Percentiles rank a stretch among this genome's conserved stretches.
These are phyloP conservation scores for Pezicula radicicola DNA, from an alignment of 2,329 filamentous ascomycete genomes.

Conservation along the genomic window DNA sequence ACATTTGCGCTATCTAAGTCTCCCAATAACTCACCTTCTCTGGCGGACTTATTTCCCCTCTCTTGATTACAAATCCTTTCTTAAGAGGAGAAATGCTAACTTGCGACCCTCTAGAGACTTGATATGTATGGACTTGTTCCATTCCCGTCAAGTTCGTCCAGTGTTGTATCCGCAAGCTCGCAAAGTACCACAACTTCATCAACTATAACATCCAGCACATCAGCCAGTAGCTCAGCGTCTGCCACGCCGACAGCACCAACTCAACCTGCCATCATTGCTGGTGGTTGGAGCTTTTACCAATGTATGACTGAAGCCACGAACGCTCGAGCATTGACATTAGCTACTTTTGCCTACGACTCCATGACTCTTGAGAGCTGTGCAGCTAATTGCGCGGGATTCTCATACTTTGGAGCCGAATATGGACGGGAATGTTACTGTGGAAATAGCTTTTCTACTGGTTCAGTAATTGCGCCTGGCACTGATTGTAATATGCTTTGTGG, in stretches of 20 bases:
- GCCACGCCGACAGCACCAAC: conserved; percentile 2
- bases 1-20: no score
- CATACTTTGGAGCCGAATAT: conserved; percentile 33
- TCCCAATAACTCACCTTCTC: no score
- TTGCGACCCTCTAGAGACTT: no score
- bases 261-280: conserved; percentile 1
- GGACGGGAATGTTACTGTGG: conserved; percentile 28
- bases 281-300: conserved; percentile 1
- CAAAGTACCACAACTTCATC: background rate
- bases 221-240: conserved; percentile 1
- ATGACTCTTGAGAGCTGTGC: conserved; percentile 26
- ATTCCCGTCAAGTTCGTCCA: no score
- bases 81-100: no score
- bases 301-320: conserved; percentile 5
- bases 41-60: no score
- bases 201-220: background rate
- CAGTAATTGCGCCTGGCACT: background rate
- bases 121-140: no score
- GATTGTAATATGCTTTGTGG: conserved; percentile 1
- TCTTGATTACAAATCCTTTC: no score
- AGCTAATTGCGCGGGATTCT: conserved; percentile 19
- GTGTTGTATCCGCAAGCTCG: no score
- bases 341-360: conserved; percentile 9
- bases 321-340: conserved; percentile 10
- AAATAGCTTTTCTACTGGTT: conserved; percentile 9